Evolutionary conservation across 1,139 yeast species (phyloP).

Genomic region (Zygoascus meyerae): DNA sequence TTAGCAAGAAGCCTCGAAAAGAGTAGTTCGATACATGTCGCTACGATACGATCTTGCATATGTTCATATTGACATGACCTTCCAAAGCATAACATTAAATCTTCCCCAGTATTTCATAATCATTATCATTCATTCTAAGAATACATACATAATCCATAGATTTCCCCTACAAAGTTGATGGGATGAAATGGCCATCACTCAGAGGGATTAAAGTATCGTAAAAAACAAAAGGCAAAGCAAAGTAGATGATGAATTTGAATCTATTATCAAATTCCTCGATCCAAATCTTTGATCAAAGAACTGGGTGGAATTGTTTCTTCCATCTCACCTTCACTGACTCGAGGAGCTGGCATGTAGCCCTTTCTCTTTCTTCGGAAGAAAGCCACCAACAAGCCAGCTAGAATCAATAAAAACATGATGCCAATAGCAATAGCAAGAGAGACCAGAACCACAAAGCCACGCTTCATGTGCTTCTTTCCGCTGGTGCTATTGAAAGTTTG

Average conservation of each 20-base stretch:
- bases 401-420: constrained; percentile 62
- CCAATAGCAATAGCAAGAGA: constrained; percentile 86
- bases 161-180: not conserved
- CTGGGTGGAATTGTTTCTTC: constrained; percentile 60
- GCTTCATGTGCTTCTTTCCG: constrained; percentile 27
- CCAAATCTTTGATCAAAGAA: constrained; percentile 56
- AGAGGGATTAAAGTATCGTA: constrained; percentile 5
- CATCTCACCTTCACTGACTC: constrained; percentile 66
- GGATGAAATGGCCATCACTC: no score
- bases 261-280: constrained; percentile 11
- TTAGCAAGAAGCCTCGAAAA: constrained; percentile 8
- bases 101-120: constrained; percentile 4
- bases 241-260: no score
- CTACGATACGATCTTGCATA: not conserved
- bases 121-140: constrained; percentile 6
- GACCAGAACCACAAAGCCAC: constrained; percentile 82
- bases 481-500: constrained; percentile 19
- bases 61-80: constrained; percentile 7
- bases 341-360: constrained; percentile 38
- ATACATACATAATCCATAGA: constrained; percentile 5
- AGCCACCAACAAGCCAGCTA: constrained; percentile 53
- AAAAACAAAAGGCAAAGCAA: not conserved
- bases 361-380: constrained; percentile 44
- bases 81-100: not conserved
- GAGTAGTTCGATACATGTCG: not conserved